These are phyloP conservation scores for Metarhizium humberi DNA, from an alignment of 2,329 filamentous ascomycete species.

Conservation along the genomic window DNA sequence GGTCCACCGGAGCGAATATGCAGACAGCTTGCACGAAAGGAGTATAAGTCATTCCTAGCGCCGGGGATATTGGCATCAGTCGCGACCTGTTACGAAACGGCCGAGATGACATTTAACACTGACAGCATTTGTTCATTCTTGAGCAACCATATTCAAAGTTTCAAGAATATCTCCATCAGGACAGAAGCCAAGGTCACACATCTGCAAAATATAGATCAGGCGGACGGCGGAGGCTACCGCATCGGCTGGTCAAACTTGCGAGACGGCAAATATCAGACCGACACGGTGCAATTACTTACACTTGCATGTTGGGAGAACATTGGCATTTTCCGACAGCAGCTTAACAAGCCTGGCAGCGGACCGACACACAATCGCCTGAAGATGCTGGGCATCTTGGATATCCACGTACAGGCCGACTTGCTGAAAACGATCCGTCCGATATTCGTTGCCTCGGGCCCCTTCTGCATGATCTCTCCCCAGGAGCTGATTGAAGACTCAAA, in stretches of 20 bases:
- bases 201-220: background rate
- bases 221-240: background rate
- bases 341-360: background rate
- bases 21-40: background rate
- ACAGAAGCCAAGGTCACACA: background rate
- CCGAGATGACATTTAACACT: constrained; percentile 2
- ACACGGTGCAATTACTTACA: background rate
- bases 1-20: background rate
- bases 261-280: background rate
- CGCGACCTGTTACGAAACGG: constrained; percentile 1
- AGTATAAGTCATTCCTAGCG: background rate
- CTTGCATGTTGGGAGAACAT: constrained; percentile 2
- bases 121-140: constrained; percentile 1
- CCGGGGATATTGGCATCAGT: background rate
- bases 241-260: background rate
- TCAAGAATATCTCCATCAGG: background rate
- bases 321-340: background rate
- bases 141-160: background rate
- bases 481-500: background rate
- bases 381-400: constrained; percentile 1
- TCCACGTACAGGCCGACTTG: background rate
- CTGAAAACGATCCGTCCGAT: constrained; percentile 1
- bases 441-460: constrained; percentile 1
- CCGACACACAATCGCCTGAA: constrained; percentile 3
- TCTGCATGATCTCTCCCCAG: constrained; percentile 2